Base-by-base conservation (phyloP, 306 rosid species). In the Luffa acutangula region DNA sequence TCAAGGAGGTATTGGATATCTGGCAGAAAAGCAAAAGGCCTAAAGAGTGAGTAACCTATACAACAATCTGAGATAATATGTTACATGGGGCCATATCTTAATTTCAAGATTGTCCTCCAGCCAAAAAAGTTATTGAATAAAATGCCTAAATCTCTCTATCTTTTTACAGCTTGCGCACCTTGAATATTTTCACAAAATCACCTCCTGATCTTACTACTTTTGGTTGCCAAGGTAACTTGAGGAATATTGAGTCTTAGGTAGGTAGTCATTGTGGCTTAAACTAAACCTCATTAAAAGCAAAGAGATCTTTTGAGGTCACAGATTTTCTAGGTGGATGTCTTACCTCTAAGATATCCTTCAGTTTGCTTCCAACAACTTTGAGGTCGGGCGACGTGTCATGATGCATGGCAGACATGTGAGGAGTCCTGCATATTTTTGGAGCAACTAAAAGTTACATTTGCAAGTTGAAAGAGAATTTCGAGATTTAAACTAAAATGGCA, bases 401-500 rank as follows among this genome's bases (percentile, higher is more conserved):
- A 85, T 96, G 99, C 90, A 96, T 91, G 17, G 90, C 87, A 48
- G 97, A 91, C 97, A 89, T 90, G 89, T 87, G 93, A 64, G 96
- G 94, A 56, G 99, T 96, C 91, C 99, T 96, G 86, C 77, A 79
- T 74, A 69, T 83, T 63, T 51, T 52, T 33, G 7, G 4, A 37
- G 62, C 46, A 34, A 52, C 31, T 7, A 43, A 3, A 48, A 14
- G 46, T 75, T 75, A 75, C 78, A 15, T 75, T 49, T 15, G 78
- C 21, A 72, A 46, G 77, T 72, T 14, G 46, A 15, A 74, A 51
- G 8, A 33, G 46, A 74, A 52, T 74, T 51, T 34, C 4, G 63
- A 51, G 20, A 33, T 51, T 51, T 34, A 39, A 36, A 34, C 78
- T 75, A 75, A 52, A 75, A 31, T 33, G 31, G 46, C 34, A 67